A percentile compares a stretch with the other conserved stretches of the same genome.
Conservation (phyloP, 352 stramenopile genomes). For the Phytophthora hybrid region DNA sequence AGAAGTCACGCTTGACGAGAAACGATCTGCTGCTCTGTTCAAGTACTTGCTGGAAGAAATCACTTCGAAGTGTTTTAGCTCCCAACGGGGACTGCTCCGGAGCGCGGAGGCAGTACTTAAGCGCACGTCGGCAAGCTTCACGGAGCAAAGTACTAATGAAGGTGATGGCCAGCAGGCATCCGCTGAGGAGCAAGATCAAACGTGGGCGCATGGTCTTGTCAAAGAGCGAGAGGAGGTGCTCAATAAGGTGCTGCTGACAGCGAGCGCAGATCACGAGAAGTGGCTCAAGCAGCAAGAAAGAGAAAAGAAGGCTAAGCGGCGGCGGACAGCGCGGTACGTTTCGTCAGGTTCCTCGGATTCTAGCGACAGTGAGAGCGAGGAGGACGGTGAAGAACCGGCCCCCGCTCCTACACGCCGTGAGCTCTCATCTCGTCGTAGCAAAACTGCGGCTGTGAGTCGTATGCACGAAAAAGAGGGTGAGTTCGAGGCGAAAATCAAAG, state of each 20-base stretch:
- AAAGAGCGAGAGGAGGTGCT: slow-evolving; percentile 54
- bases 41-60: slow-evolving; percentile 63
- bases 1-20: slow-evolving; percentile 59
- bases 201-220: slow-evolving; percentile 57
- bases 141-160: slow-evolving; percentile 35
- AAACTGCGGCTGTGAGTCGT: slow-evolving; percentile 60
- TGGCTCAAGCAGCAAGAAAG: slow-evolving; percentile 51
- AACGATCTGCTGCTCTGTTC: slow-evolving; percentile 62
- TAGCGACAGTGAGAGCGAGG: slow-evolving; percentile 48
- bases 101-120: slow-evolving; percentile 61
- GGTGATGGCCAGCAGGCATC: slow-evolving; percentile 25
- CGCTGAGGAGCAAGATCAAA: slow-evolving; percentile 54
- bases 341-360: slow-evolving; percentile 38
- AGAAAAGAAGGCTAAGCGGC: slow-evolving; percentile 43
- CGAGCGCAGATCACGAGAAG: slow-evolving; percentile 46
- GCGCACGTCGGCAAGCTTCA: slow-evolving; percentile 47
- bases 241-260: slow-evolving; percentile 44
- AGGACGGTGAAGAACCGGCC: slow-evolving; percentile 30
- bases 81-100: slow-evolving; percentile 51
- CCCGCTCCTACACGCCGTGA: slow-evolving; percentile 38
- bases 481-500: slow-evolving; percentile 66
- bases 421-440: slow-evolving; percentile 62
- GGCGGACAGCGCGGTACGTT: slow-evolving; percentile 25
- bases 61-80: slow-evolving; percentile 47
- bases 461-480: slow-evolving; percentile 69